phyloP scores from a whole-genome alignment of 2,329 filamentous ascomycete species.

The Pseudomassariella vexata region DNA sequence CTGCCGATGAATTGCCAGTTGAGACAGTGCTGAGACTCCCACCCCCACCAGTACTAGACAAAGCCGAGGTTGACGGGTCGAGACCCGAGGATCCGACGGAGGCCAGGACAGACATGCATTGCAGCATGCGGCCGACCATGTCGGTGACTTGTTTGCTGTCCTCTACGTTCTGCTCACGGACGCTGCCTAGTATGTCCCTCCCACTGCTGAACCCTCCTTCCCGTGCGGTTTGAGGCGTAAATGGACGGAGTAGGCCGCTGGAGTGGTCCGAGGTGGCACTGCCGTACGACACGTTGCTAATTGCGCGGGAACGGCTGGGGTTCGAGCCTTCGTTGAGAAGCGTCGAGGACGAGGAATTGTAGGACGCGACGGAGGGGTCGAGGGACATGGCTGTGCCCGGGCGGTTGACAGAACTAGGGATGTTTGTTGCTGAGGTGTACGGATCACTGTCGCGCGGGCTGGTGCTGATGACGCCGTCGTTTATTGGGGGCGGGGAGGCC shows the following conservation, averaged over 20 bases:
- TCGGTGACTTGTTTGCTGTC: conserved; percentile 75
- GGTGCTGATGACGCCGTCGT: conserved; percentile 26
- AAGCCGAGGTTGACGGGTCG: conserved; percentile 14
- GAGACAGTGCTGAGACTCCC: conserved; percentile 17
- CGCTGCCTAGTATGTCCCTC: too few species aligned
- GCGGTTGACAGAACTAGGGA: conserved; percentile 31
- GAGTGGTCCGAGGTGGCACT: conserved; percentile 37
- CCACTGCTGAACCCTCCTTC: too few species aligned
- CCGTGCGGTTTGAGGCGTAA: conserved; percentile 36
- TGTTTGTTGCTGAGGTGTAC: too few species aligned
- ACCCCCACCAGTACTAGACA: conserved; percentile 13
- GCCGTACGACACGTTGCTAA: conserved; percentile 74
- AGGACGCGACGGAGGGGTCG: conserved; percentile 70
- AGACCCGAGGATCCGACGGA: conserved; percentile 47
- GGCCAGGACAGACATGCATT: conserved; percentile 88
- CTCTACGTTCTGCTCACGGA: conserved; percentile 57
- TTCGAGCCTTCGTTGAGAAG: conserved; percentile 63
- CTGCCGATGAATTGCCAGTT: conserved; percentile 39
- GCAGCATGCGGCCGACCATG: conserved; percentile 90
- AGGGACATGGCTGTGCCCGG: conserved; percentile 71
- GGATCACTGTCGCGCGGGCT: conserved; percentile 5
- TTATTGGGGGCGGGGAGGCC: conserved; percentile 46
- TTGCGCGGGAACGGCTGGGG: conserved; percentile 63
- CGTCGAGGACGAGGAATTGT: conserved; percentile 73
- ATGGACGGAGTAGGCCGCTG: conserved; percentile 41